Evolutionary conservation across 805 yeast species (phyloP).

Genomic region (Metschnikowia bowlesiae): DNA sequence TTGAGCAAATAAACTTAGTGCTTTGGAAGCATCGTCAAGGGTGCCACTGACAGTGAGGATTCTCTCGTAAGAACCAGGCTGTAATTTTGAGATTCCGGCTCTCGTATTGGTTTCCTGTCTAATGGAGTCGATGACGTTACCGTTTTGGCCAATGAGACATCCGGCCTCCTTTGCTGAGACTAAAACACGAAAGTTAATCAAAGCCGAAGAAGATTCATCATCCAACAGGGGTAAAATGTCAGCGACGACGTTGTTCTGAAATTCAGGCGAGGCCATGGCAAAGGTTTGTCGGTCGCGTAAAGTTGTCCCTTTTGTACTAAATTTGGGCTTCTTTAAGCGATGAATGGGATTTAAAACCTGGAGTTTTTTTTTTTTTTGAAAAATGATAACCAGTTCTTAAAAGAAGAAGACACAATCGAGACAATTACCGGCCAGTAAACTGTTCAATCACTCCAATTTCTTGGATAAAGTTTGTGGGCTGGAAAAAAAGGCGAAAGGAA

Average conservation of each 20-base stretch:
- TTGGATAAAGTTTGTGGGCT: not conserved
- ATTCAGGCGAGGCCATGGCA: slow-evolving; percentile 1
- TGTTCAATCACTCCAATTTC: not conserved
- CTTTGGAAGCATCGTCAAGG: slow-evolving; percentile 62
- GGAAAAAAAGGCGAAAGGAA: slow-evolving; percentile 1
- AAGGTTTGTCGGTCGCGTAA: not conserved
- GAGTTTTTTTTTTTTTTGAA: not conserved
- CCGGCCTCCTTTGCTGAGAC: slow-evolving; percentile 87
- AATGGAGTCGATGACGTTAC: slow-evolving; percentile 69
- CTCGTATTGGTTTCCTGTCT: slow-evolving; percentile 73
- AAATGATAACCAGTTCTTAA: not conserved
- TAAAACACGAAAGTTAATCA: slow-evolving; percentile 49
- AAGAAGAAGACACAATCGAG: not conserved
- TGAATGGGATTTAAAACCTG: not conserved
- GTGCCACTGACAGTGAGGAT: slow-evolving; percentile 76
- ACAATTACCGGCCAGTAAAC: not conserved
- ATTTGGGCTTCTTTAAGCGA: slow-evolving; percentile 2
- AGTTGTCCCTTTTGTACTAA: not conserved
- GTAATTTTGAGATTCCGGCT: slow-evolving; percentile 81
- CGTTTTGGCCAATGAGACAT: slow-evolving; percentile 82
- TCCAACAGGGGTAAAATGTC: slow-evolving; percentile 24
- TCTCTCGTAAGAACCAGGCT: slow-evolving; percentile 77
- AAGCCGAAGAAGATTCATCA: slow-evolving; percentile 25
- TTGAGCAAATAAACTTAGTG: slow-evolving; percentile 65
- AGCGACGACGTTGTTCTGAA: not conserved